Base-by-base conservation (phyloP, 2,329 filamentous ascomycete species). In the Arthrobotrys entomopaga region DNA sequence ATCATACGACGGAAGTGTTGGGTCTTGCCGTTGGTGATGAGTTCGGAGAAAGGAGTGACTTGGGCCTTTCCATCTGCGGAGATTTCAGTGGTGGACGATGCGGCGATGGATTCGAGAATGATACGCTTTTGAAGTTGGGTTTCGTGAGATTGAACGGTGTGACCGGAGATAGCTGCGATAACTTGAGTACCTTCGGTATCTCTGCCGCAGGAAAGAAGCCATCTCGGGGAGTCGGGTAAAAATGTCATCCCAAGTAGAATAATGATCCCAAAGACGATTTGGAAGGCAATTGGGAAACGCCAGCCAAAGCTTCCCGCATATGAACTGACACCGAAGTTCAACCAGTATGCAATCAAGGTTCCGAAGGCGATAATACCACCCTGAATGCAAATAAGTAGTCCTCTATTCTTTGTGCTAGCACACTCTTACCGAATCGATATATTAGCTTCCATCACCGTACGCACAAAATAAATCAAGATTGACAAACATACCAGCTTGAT, bases 71-170 rank as follows among this genome's bases (percentile, higher is more conserved):
- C 59, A 22, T 57, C 58, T 0, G 82, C 80, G 46, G 82, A 82
- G 43, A 80, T 80, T 66, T 82, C 82, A 15, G 59, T 53, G 10
- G 52, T 16, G 22, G 84, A 85, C 20, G 84, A 85, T 49, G 86
- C 86, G 46, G 84, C 83, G 75, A 91, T 87, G 0, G 86, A 88
- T 78, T 93, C 90, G n/a, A 87, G 81, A n/a, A 91, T 88, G 0
- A 90, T 87, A 61, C 89, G 86, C 77, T 86, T 85, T 80, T 91
- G 87, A 8, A 85, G 79, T 52, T 85, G 83, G 1, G 88, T 88
- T 78, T 89, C 85, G 7, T 83, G 81, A 76, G 86, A 84, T 53
- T 88, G 84, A 3, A 85, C 75, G 53, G 86, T 77, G 22, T 80
- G 79, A 10, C 83, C 84, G 53, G 81, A 81, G 3, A 87, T 82